phyloP scores from a whole-genome alignment of 768 basidiomycete genomes.

The Leccinum uliginosum region DNA sequence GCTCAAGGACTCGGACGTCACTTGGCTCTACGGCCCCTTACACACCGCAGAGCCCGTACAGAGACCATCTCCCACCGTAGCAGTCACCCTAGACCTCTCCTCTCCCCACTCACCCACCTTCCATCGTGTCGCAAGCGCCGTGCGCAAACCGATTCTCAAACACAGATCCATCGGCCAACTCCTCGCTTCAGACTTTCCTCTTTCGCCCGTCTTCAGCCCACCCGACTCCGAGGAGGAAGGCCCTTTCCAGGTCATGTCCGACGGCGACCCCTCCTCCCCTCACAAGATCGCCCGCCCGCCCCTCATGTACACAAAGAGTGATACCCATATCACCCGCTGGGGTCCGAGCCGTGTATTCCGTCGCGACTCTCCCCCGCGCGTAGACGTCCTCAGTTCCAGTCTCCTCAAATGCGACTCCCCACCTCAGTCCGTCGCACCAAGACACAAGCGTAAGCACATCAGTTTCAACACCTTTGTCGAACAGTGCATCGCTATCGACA shows the following conservation, averaged over 20 bases:
- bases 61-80: constrained; percentile 34
- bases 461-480: constrained; percentile 98
- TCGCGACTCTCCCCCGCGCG: constrained; percentile 71
- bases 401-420: constrained; percentile 19
- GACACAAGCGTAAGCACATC: constrained; percentile 79
- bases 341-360: constrained; percentile 43
- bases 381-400: constrained; percentile 8
- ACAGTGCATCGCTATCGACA: constrained; percentile 89
- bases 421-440: constrained; percentile 10
- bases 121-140: constrained; percentile 17
- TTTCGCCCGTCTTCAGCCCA: constrained; percentile 59
- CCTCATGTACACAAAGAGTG: constrained; percentile 81
- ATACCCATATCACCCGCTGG: constrained; percentile 71
- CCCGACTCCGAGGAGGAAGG: constrained; percentile 51
- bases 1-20: constrained; percentile 99
- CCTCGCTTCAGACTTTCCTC: constrained; percentile 68
- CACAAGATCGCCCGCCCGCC: constrained; percentile 40
- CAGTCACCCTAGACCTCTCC: constrained; percentile 36
- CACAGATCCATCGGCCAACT: constrained; percentile 90
- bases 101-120: constrained; percentile 28
- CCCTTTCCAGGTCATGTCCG: constrained; percentile 13
- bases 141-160: constrained; percentile 89
- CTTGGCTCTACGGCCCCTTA: constrained; percentile 96
- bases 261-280: constrained; percentile 13
- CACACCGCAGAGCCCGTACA: constrained; percentile 85